Conservation (phyloP, 768 basidiomycete species). For the Lanmaoa rubissima region DNA sequence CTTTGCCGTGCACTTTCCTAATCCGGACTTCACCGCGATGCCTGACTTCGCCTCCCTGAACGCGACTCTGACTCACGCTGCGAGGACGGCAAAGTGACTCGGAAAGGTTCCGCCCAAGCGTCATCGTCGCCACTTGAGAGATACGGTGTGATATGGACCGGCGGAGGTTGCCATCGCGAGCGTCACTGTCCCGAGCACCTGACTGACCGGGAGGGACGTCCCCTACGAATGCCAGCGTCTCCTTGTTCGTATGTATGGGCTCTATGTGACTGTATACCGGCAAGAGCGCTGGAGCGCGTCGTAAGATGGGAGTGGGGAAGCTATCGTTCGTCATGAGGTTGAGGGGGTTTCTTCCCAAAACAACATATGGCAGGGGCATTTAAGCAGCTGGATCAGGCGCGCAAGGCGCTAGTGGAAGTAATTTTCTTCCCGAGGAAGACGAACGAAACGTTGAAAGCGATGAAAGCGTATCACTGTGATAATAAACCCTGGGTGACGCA, state of each 20-base stretch:
- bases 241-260: constrained; percentile 9
- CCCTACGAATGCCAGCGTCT: constrained; percentile 2
- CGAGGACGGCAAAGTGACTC: constrained; percentile 17
- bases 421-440: neutral
- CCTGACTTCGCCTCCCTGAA: neutral
- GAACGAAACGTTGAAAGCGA: neutral
- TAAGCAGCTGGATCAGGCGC: neutral
- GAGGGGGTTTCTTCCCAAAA: neutral
- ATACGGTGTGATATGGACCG: constrained; percentile 39
- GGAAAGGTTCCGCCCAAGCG: constrained; percentile 31
- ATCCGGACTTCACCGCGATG: constrained; percentile 16
- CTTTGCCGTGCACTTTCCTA: constrained; percentile 17
- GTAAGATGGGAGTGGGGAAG: constrained; percentile 28
- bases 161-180: constrained; percentile 19
- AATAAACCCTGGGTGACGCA: neutral
- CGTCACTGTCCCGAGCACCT: neutral
- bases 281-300: constrained; percentile 38
- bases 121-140: constrained; percentile 30
- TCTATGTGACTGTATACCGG: constrained; percentile 27
- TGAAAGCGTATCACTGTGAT: neutral
- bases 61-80: constrained; percentile 6
- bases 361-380: neutral
- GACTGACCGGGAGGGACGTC: neutral
- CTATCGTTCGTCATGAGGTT: constrained; percentile 7
- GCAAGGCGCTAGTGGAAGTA: neutral